Conservation (phyloP, 805 yeast genomes). For the Saccharomycopsis fibuligera region DNA sequence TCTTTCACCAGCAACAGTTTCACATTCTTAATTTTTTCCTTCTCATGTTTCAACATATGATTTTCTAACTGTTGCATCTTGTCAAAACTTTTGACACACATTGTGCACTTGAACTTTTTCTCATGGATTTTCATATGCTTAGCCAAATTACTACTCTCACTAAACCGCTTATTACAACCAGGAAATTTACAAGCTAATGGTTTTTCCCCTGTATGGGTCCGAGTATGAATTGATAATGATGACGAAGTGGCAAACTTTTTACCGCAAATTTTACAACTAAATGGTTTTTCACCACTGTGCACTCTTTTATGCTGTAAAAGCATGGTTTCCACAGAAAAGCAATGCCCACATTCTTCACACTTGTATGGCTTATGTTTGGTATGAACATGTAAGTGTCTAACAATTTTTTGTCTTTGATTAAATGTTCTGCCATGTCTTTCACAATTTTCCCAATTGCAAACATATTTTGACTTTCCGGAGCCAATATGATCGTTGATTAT, state of each 20-base stretch:
- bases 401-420: conserved; percentile 75
- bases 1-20: not conserved
- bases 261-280: conserved; percentile 61
- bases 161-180: conserved; percentile 77
- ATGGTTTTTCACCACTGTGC: conserved; percentile 91
- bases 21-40: conserved; percentile 16
- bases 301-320: conserved; percentile 74
- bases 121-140: conserved; percentile 82
- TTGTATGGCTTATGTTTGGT: conserved; percentile 76
- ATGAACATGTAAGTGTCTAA: conserved; percentile 84
- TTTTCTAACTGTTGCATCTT: conserved; percentile 14
- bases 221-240: conserved; percentile 71
- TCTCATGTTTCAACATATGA: conserved; percentile 16
- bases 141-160: conserved; percentile 82
- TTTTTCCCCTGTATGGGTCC: conserved; percentile 88
- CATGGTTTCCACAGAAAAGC: conserved; percentile 73
- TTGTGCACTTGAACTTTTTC: conserved; percentile 26
- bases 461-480: conserved; percentile 61
- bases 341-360: conserved; percentile 62
- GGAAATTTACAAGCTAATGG: conserved; percentile 77
- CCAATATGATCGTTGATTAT: conserved; percentile 63
- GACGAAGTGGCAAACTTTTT: conserved; percentile 79
- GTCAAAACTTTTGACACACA: conserved; percentile 20
- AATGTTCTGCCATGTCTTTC: conserved; percentile 56
- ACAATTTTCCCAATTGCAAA: conserved; percentile 78